phyloP scores from a whole-genome alignment of 805 yeast species.

The Candida broadrunensis region DNA sequence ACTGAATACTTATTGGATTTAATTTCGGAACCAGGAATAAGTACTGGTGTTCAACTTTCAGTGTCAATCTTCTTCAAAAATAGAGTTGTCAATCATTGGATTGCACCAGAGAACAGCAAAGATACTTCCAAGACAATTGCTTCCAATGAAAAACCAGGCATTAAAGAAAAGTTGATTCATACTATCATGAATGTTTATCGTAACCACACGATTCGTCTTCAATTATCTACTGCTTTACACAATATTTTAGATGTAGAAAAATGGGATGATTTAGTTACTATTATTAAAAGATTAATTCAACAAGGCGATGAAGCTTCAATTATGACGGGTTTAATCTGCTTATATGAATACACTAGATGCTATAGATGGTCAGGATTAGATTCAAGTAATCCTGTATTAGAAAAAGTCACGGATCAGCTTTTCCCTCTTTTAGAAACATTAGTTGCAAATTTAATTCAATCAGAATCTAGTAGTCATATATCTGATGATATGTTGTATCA shows the following conservation, averaged over 20 bases:
- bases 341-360: slow-evolving; percentile 38
- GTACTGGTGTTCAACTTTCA: slow-evolving; percentile 36
- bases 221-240: slow-evolving; percentile 55
- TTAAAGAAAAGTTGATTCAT: slow-evolving; percentile 42
- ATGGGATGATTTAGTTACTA: slow-evolving; percentile 36
- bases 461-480: slow-evolving; percentile 10
- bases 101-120: slow-evolving; percentile 25
- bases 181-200: slow-evolving; percentile 40
- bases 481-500: slow-evolving; percentile 37
- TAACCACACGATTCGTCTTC: slow-evolving; percentile 45
- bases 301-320: slow-evolving; percentile 32
- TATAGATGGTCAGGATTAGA: slow-evolving; percentile 49
- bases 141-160: slow-evolving; percentile 31
- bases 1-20: slow-evolving; percentile 52
- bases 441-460: slow-evolving; percentile 21
- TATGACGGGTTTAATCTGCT: slow-evolving; percentile 37
- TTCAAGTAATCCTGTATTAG: slow-evolving; percentile 36
- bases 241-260: slow-evolving; percentile 49
- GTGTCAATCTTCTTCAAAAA: slow-evolving; percentile 45
- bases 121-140: slow-evolving; percentile 20
- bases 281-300: slow-evolving; percentile 35
- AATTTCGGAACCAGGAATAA: slow-evolving; percentile 40
- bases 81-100: slow-evolving; percentile 38
- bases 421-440: slow-evolving; percentile 37
- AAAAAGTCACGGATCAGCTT: slow-evolving; percentile 30